Conservation (phyloP, 257 asterid genomes). For the Penstemon davidsonii region DNA sequence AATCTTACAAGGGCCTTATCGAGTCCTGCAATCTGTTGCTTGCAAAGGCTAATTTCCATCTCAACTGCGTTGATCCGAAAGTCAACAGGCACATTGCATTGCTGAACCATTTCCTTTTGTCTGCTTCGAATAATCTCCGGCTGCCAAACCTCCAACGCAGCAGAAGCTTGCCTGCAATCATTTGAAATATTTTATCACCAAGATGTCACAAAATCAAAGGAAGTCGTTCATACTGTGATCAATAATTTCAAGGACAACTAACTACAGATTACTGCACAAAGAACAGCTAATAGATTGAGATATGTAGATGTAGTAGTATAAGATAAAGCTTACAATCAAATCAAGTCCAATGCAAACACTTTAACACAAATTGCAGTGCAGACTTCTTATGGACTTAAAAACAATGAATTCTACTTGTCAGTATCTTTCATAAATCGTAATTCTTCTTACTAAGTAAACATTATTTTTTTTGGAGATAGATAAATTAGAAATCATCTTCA, state of each 20-base stretch:
- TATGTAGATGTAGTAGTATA: background rate
- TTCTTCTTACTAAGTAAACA: background rate
- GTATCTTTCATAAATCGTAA: background rate
- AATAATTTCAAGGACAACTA: background rate
- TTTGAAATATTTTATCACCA: background rate
- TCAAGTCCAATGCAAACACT: conserved; percentile 3
- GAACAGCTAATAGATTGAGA: conserved; percentile 16
- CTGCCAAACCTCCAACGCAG: conserved; percentile 88
- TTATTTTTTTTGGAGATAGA: too few relatives aligned
- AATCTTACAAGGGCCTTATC: conserved; percentile 66
- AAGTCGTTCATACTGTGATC: background rate
- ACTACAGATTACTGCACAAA: background rate
- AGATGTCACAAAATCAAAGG: background rate
- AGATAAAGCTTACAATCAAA: conserved; percentile 3
- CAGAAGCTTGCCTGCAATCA: conserved; percentile 69
- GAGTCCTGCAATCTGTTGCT: conserved; percentile 64
- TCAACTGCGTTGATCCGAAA: conserved; percentile 63
- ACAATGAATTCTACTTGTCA: background rate
- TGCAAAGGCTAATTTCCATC: conserved; percentile 90
- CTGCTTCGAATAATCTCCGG: conserved; percentile 74
- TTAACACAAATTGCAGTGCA: background rate
- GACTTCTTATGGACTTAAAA: background rate
- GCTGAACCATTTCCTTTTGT: conserved; percentile 73
- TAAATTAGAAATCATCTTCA: too few relatives aligned
- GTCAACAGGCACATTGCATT: conserved; percentile 61